Evolutionary conservation across 176 grass and related monocot genomes (phyloP).

Genomic region (maize (Zea mays)): Zm-B73-REFERENCE-NAM-5.0 NC_050100.1:32459001-32459500

Average conservation of each 20-base stretch:
- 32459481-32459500: not conserved
- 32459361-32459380: conserved; percentile 90
- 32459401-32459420: conserved; percentile 75
- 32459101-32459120: too few species aligned
- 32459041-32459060: too few species aligned
- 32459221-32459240: not conserved
- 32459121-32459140: too few species aligned
- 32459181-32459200: too few species aligned
- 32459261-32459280: not conserved
- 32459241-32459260: not conserved
- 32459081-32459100: too few species aligned
- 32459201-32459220: too few species aligned
- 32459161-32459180: too few species aligned
- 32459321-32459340: conserved; percentile 37
- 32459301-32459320: not conserved
- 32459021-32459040: too few species aligned
- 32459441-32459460: conserved; percentile 87
- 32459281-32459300: not conserved
- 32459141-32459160: too few species aligned
- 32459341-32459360: conserved; percentile 96
- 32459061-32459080: too few species aligned
- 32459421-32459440: conserved; percentile 84
- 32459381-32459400: conserved; percentile 96
- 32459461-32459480: conserved; percentile 14
- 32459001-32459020: too few species aligned